Base-by-base conservation (phyloP, 1,139 yeast genomes). In the Zygosaccharomyces pseudobailii region DNA sequence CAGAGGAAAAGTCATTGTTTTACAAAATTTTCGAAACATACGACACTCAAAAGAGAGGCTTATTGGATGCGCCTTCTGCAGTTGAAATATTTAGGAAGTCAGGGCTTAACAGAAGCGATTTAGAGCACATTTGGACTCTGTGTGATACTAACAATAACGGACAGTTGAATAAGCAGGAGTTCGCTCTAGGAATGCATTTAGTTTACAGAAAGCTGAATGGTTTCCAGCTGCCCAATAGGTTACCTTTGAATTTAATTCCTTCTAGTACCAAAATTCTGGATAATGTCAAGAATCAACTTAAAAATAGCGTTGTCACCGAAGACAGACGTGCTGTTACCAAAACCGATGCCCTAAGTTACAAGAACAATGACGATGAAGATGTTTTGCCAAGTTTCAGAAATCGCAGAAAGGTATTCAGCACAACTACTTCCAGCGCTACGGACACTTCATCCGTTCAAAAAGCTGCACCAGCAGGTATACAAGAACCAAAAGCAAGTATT, bases 111-210 rank as follows among this genome's bases (percentile, higher is more conserved):
- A 80, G 97, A 66, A 77, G 81, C 7, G 97, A 90, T 57, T 75
- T 92, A 53, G 97, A 90, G 65, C 75, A 82, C 33, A 87, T 92
- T 53, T 92, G 98, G 98, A 88, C 85, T 46, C 71, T 85, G 54
- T 79, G 85, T 32, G 90, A 86, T 61, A 73, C 79, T 20, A 80
- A 82, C 46, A 84, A 84, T 59, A 75, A 82, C 48, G 89, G 92
- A 2, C 82, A 79, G 62, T 73, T 85, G 55, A 84, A 84, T 62
- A 82, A 79, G 58, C 90, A 85, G 64, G 89, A 84, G 58, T 85
- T 85, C 69, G 84, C 89, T 0, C 84, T 84, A 40, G 92, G 92
- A 21, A 85, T 85, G 94, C 90, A 85, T 69, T 70, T 85, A 54
- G 86, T 85, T 31, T 85, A 85, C 66, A 76, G 89, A 62, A 73